Conservation (phyloP, 2,329 filamentous ascomycete genomes). For the Aspergillus sp. region DNA sequence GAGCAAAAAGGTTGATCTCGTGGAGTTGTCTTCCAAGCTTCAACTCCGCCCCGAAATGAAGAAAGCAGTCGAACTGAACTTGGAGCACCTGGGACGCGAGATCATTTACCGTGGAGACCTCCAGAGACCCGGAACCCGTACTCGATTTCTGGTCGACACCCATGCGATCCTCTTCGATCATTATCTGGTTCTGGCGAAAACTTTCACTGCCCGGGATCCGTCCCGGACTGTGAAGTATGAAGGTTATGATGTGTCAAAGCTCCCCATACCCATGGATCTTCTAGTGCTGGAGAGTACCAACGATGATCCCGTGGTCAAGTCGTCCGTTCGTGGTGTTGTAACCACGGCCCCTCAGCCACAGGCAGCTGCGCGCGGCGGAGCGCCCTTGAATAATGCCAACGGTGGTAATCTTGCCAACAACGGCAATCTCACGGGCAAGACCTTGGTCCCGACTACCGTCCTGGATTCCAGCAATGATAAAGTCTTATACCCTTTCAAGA, state of each 20-base stretch:
- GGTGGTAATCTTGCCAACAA: background rate
- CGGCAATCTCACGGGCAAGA: constrained; percentile 39
- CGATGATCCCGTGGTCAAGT: constrained; percentile 85
- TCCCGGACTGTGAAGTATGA: constrained; percentile 72
- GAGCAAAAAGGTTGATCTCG: constrained; percentile 83
- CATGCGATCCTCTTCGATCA: constrained; percentile 94
- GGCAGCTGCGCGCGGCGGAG: constrained; percentile 39
- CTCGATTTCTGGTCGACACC: constrained; percentile 90
- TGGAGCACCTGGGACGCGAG: constrained; percentile 90
- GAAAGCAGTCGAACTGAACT: constrained; percentile 74
- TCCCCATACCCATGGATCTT: constrained; percentile 95
- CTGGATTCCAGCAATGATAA: constrained; percentile 63
- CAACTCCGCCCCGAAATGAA: constrained; percentile 85
- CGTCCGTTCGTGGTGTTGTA: constrained; percentile 66
- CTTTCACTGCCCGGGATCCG: constrained; percentile 64
- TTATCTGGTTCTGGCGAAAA: constrained; percentile 89
- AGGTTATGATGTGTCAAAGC: constrained; percentile 86
- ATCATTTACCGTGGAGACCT: constrained; percentile 86
- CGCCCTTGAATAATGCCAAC: constrained; percentile 57
- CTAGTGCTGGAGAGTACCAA: constrained; percentile 88
- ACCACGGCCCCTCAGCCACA: constrained; percentile 52
- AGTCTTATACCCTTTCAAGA: constrained; percentile 87
- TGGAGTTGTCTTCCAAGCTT: constrained; percentile 78
- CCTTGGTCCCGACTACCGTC: constrained; percentile 45
- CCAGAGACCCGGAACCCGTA: constrained; percentile 81